phyloP scores from a whole-genome alignment of 2,329 filamentous ascomycete species.

The Lecanicillium sp. region DNA sequence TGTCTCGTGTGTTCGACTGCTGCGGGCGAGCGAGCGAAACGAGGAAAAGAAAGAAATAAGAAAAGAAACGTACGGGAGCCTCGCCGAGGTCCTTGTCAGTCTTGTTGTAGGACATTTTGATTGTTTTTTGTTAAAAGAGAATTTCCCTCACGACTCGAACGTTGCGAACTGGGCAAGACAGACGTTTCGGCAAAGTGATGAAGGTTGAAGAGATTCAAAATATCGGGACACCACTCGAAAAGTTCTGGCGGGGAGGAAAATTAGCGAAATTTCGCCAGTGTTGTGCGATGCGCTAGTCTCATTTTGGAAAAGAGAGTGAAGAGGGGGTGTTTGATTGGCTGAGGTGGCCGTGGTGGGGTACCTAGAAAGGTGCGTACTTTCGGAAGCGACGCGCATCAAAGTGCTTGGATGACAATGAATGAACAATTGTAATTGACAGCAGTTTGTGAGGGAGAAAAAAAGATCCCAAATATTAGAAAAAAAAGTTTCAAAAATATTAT shows the following conservation, averaged over 20 bases:
- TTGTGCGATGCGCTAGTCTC: constrained; percentile 13
- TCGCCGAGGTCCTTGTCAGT: constrained; percentile 90
- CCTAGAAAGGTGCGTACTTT: constrained; percentile 2
- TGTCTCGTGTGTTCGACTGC: neutral
- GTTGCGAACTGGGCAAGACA: constrained; percentile 25
- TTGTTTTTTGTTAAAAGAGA: constrained; percentile 24
- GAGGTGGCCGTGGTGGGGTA: neutral
- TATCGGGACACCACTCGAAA: too few relatives aligned
- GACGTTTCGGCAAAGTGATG: constrained; percentile 76
- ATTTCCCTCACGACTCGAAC: constrained; percentile 76
- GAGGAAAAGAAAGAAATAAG: constrained; percentile 7
- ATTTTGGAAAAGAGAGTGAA: neutral
- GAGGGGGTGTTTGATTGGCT: neutral
- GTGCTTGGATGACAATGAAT: too few relatives aligned
- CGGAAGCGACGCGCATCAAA: neutral
- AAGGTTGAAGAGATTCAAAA: constrained; percentile 40
- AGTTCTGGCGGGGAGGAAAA: constrained; percentile 12
- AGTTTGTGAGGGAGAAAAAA: too few relatives aligned
- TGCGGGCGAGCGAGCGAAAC: neutral
- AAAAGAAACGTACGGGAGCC: constrained; percentile 60
- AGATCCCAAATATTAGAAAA: too few relatives aligned
- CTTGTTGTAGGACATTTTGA: constrained; percentile 91
- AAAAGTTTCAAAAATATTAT: too few relatives aligned
- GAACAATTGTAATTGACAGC: too few relatives aligned
- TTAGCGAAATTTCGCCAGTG: constrained; percentile 5